Percentiles rank a stretch among this genome's conserved stretches.
These are phyloP conservation scores for Vinca minor DNA, from an alignment of 257 asterid genomes.

Conservation along the genomic window DNA sequence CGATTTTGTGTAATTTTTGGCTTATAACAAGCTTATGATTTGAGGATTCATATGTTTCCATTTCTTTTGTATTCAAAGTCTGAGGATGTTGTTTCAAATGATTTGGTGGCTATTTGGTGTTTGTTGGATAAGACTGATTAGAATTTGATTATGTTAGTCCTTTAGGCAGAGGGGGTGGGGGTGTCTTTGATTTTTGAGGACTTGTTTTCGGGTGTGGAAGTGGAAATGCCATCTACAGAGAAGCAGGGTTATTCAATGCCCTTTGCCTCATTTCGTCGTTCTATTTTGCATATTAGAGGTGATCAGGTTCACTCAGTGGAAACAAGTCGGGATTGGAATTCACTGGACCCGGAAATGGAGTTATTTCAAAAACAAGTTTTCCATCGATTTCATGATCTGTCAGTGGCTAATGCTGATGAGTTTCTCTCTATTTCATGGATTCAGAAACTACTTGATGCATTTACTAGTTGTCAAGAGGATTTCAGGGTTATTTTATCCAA, in stretches of 20 bases:
- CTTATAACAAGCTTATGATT: neutral
- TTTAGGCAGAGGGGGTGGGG: conserved; percentile 18
- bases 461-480: conserved; percentile 54
- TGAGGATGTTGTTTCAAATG: conserved; percentile 4
- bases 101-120: neutral
- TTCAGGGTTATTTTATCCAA: conserved; percentile 36
- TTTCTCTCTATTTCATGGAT: conserved; percentile 82
- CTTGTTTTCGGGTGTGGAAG: conserved; percentile 21
- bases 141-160: neutral
- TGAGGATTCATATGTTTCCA: neutral
- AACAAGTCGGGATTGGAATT: conserved; percentile 32
- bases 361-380: conserved; percentile 51
- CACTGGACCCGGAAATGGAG: conserved; percentile 31
- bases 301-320: conserved; percentile 62
- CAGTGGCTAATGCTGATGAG: conserved; percentile 42
- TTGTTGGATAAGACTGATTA: conserved; percentile 1
- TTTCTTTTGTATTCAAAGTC: neutral
- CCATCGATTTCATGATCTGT: conserved; percentile 46
- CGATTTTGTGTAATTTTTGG: neutral
- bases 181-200: conserved; percentile 16
- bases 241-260: conserved; percentile 50
- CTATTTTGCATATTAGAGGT: conserved; percentile 45
- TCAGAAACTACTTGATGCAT: conserved; percentile 52
- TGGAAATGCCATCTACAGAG: conserved; percentile 65
- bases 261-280: conserved; percentile 75